Evolutionary conservation across 169 alveolate species (phyloP).

Genomic region (Eimeria acervulina): DNA sequence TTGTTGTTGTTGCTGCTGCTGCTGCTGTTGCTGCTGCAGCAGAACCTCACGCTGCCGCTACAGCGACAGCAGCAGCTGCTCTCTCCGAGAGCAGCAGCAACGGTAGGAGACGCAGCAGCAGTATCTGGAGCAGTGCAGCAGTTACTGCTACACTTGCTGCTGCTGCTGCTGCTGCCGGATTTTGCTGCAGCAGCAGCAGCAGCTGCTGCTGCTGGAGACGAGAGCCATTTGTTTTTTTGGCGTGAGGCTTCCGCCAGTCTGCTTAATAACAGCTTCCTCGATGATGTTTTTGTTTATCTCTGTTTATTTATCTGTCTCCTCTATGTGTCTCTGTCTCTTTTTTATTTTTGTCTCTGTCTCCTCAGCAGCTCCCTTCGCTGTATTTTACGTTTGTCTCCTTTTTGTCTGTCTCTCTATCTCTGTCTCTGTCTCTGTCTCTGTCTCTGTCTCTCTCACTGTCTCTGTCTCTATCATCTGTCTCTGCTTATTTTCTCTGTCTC

Average conservation of each 20-base stretch:
- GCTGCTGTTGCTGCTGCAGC: not conserved
- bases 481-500: too few species aligned
- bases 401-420: not conserved
- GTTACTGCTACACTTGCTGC: not conserved
- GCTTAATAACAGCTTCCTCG: not conserved
- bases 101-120: slow-evolving; percentile 3
- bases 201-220: not conserved
- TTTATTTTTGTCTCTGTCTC: too few species aligned
- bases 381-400: not conserved
- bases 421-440: not conserved
- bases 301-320: not conserved
- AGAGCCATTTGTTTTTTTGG: not conserved
- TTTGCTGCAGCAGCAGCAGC: slow-evolving; percentile 18
- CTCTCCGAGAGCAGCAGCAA: not conserved
- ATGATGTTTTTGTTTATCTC: too few species aligned
- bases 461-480: too few species aligned
- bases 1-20: not conserved
- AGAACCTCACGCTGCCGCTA: not conserved
- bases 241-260: not conserved
- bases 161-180: slow-evolving; percentile 8
- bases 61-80: not conserved
- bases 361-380: too few species aligned
- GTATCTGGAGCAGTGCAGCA: not conserved
- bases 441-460: too few species aligned
- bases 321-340: too few species aligned